A percentile compares a stretch with the other conserved stretches of the same genome.
These are phyloP conservation scores for Cinnamomum chago DNA, from an alignment of 164 flowering plant genomes.

Conservation along the genomic window DNA sequence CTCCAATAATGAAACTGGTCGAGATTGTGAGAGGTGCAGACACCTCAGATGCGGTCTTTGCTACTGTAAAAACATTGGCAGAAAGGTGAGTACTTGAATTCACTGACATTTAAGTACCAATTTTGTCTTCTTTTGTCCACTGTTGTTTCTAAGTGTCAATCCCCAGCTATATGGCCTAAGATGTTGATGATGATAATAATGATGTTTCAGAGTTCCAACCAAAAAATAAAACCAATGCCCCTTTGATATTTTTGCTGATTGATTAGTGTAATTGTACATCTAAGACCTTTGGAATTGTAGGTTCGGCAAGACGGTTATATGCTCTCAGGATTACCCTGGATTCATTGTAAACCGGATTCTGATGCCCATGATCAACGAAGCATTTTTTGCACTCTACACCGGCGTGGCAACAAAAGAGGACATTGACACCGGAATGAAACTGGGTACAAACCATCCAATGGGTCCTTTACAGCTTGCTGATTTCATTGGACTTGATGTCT, in stretches of 20 bases:
- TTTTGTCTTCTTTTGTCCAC: not conserved
- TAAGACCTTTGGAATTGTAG: conserved; percentile 35
- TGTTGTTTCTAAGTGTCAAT: no score
- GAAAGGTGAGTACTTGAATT: conserved; percentile 46
- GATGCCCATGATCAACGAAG: conserved; percentile 99
- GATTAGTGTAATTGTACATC: not conserved
- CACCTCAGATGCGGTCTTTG: conserved; percentile 77
- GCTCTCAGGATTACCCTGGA: conserved; percentile 88
- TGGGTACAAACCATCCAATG: conserved; percentile 98
- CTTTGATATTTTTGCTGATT: not conserved
- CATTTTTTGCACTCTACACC: conserved; percentile 72
- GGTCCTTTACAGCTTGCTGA: conserved; percentile 95
- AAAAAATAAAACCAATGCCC: no score
- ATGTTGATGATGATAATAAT: no score
- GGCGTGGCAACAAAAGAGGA: conserved; percentile 96
- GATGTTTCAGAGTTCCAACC: no score
- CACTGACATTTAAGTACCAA: not conserved
- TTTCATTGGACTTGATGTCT: conserved; percentile 86
- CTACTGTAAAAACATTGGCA: conserved; percentile 58
- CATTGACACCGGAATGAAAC: conserved; percentile 89
- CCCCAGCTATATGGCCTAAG: no score
- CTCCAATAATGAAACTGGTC: conserved; percentile 85
- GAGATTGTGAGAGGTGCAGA: conserved; percentile 89
- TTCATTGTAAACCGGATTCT: conserved; percentile 85
- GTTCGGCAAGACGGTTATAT: conserved; percentile 72